These are phyloP conservation scores for Botrytis galanthina DNA, from an alignment of 2,329 filamentous ascomycete species.

Conservation along the genomic window DNA sequence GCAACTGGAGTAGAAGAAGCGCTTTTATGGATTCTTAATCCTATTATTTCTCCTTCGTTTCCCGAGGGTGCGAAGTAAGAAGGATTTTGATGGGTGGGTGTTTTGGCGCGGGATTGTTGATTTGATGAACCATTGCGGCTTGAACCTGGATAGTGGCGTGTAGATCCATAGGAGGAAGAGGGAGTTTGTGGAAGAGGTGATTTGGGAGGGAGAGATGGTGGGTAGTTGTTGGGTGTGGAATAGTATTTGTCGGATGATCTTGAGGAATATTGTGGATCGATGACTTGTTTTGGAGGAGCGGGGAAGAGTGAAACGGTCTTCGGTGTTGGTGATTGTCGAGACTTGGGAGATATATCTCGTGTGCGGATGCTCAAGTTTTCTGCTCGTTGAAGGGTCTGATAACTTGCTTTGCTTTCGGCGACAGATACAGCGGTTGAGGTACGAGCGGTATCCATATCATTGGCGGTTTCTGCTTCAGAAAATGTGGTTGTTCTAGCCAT, in stretches of 20 bases:
- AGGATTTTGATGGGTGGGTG: neutral
- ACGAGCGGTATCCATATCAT: neutral
- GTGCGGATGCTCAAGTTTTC: constrained; percentile 13
- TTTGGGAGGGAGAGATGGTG: neutral
- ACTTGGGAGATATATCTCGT: neutral
- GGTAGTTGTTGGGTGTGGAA: neutral
- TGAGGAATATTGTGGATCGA: neutral
- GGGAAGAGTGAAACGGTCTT: constrained; percentile 13
- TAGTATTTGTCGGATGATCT: constrained; percentile 6
- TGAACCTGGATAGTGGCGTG: neutral
- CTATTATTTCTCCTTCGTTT: neutral
- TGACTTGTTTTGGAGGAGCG: constrained; percentile 1
- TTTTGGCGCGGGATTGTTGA: neutral
- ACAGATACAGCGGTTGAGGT: constrained; percentile 8
- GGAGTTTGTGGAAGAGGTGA: constrained; percentile 10
- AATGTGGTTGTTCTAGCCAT: constrained; percentile 13
- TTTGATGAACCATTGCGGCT: neutral
- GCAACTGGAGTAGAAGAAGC: neutral
- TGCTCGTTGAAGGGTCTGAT: neutral
- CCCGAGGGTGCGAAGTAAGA: neutral
- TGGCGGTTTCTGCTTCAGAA: constrained; percentile 16
- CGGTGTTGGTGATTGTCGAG: neutral
- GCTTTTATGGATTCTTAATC: constrained; percentile 5
- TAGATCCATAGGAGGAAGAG: neutral
- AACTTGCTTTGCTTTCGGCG: constrained; percentile 14